phyloP scores from a whole-genome alignment of 2,329 filamentous ascomycete genomes.

The Furcasterigmium furcatum region DNA sequence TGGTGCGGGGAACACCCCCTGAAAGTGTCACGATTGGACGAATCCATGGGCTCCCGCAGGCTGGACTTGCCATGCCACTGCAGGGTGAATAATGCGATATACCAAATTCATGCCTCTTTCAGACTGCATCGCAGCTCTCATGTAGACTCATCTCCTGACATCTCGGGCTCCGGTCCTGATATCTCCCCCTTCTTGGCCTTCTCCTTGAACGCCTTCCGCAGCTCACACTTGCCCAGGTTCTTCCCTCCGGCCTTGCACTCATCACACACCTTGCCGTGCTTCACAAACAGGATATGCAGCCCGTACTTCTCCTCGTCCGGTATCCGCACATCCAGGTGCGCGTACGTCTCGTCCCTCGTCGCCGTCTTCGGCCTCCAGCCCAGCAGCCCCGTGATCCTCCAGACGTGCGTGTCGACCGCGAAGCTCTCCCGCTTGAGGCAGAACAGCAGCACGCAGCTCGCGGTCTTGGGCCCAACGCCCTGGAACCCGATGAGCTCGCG shows the following conservation, averaged over 20 bases:
- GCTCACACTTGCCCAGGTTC: slow-evolving; percentile 32
- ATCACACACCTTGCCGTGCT: slow-evolving; percentile 40
- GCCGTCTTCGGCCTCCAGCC: slow-evolving; percentile 42
- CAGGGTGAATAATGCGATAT: no score
- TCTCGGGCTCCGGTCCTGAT: slow-evolving; percentile 15
- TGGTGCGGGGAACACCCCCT: no score
- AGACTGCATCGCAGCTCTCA: no score
- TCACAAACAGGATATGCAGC: slow-evolving; percentile 45
- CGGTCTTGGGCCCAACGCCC: slow-evolving; percentile 53
- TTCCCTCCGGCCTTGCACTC: slow-evolving; percentile 43
- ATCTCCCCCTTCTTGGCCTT: slow-evolving; percentile 20
- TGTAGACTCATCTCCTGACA: not conserved
- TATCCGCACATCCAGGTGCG: slow-evolving; percentile 44
- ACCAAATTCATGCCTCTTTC: no score
- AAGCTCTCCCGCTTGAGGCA: slow-evolving; percentile 44
- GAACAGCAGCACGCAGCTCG: slow-evolving; percentile 49
- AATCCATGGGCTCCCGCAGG: not conserved
- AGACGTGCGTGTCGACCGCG: slow-evolving; percentile 52
- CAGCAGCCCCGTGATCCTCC: slow-evolving; percentile 43
- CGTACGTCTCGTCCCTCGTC: slow-evolving; percentile 41
- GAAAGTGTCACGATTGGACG: no score
- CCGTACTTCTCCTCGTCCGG: slow-evolving; percentile 47
- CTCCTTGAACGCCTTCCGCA: slow-evolving; percentile 33
- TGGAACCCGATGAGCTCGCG: slow-evolving; percentile 44
- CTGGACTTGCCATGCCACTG: no score